Evolutionary conservation across 352 stramenopile species (phyloP).

Genomic region (Phytophthora chlamydospora): DNA sequence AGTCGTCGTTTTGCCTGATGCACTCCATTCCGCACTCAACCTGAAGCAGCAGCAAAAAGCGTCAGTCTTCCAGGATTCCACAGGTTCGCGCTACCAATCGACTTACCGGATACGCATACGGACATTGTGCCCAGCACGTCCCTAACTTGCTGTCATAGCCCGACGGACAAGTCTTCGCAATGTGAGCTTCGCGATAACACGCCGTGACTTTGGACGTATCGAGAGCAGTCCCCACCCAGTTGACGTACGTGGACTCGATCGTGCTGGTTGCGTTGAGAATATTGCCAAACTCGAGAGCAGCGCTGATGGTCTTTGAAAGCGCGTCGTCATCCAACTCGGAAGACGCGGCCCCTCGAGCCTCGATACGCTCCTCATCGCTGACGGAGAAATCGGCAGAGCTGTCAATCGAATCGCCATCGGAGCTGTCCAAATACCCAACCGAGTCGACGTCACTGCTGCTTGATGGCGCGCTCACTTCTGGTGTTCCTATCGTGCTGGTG

Average conservation of each 20-base stretch:
- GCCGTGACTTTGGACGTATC: conserved; percentile 27
- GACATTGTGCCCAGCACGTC: conserved; percentile 36
- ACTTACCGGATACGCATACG: conserved; percentile 28
- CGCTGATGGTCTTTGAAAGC: no score
- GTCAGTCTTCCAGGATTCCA: no score
- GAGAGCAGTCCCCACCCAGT: conserved; percentile 34
- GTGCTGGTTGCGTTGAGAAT: conserved; percentile 25
- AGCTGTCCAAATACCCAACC: background rate
- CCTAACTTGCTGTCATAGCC: conserved; percentile 24
- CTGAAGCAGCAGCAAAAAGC: no score
- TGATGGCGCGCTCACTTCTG: no score
- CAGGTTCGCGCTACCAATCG: no score
- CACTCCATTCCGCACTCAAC: conserved; percentile 38
- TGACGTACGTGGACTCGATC: conserved; percentile 28
- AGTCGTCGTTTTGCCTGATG: conserved; percentile 37
- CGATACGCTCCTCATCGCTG: background rate
- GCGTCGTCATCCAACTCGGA: no score
- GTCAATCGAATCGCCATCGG: background rate
- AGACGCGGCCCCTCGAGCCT: no score
- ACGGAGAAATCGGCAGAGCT: background rate
- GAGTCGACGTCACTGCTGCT: background rate
- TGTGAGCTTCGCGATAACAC: conserved; percentile 44
- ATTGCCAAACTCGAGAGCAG: no score
- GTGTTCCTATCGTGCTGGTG: no score
- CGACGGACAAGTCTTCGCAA: conserved; percentile 29